A percentile compares a stretch with the other conserved stretches of the same genome.
phyloP scores from a whole-genome alignment of 441 rosid genomes.

The Gossypium aridum region DNA sequence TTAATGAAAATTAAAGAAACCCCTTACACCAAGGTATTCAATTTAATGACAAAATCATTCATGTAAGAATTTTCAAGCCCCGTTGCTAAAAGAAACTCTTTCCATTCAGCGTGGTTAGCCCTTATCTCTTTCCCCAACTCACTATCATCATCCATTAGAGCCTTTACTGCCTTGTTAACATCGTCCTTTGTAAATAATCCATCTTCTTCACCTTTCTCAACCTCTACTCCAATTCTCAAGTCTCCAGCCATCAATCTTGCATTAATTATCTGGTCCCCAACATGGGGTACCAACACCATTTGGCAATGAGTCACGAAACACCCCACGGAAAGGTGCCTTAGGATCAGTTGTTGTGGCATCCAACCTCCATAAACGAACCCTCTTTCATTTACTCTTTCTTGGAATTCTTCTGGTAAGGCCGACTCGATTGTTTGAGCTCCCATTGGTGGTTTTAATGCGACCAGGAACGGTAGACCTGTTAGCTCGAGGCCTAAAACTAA shows the following conservation, averaged over 20 bases:
- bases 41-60: neutral
- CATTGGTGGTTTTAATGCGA: conserved; percentile 18
- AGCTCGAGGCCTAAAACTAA: conserved; percentile 23
- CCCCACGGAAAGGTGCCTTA: conserved; percentile 39
- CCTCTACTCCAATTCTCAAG: conserved; percentile 37
- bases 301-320: conserved; percentile 50
- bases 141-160: neutral
- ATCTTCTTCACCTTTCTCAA: conserved; percentile 24
- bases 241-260: conserved; percentile 37
- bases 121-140: neutral
- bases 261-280: conserved; percentile 36
- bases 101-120: neutral
- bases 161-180: neutral
- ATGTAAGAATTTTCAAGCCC: neutral
- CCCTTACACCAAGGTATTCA: neutral
- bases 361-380: conserved; percentile 32
- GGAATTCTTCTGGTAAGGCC: conserved; percentile 24
- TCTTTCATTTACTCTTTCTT: conserved; percentile 26
- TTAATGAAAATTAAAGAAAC: neutral
- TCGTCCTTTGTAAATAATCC: neutral
- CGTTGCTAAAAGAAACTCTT: neutral
- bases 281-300: conserved; percentile 31
- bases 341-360: conserved; percentile 40
- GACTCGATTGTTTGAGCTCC: conserved; percentile 14
- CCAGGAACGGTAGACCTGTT: conserved; percentile 19